Evolutionary conservation across 2,329 filamentous ascomycete species (phyloP).

Genomic region (Fusarium secorum): DNA sequence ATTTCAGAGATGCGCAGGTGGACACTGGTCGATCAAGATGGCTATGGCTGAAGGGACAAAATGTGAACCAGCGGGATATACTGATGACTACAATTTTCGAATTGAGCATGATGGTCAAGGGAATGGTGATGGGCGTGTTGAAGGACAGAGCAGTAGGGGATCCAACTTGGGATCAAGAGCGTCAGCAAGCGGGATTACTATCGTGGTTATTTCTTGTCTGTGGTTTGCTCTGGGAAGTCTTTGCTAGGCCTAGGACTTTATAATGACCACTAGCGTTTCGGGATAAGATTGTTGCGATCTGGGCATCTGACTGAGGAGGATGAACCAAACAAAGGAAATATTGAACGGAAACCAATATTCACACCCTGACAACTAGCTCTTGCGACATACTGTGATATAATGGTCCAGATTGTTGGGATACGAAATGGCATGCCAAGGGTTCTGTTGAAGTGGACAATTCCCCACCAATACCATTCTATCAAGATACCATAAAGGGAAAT

Average conservation of each 20-base stretch:
- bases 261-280: neutral
- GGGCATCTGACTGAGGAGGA: neutral
- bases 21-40: constrained; percentile 56
- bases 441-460: neutral
- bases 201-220: neutral
- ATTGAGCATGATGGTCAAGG: constrained; percentile 44
- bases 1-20: constrained; percentile 60
- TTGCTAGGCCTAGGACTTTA: neutral
- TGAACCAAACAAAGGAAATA: neutral
- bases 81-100: constrained; percentile 47
- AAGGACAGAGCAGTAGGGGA: constrained; percentile 8
- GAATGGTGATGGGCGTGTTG: neutral
- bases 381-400: neutral
- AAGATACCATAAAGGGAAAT: constrained; percentile 23
- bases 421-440: neutral
- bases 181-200: neutral
- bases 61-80: constrained; percentile 55
- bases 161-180: constrained; percentile 8
- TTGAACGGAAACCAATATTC: neutral
- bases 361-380: neutral
- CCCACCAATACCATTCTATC: constrained; percentile 22
- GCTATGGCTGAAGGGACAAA: constrained; percentile 53
- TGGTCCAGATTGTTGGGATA: neutral
- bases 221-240: constrained; percentile 2
- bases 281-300: neutral